Conservation (phyloP, 345 rosid genomes). For the Eucalyptus camaldulensis region DNA sequence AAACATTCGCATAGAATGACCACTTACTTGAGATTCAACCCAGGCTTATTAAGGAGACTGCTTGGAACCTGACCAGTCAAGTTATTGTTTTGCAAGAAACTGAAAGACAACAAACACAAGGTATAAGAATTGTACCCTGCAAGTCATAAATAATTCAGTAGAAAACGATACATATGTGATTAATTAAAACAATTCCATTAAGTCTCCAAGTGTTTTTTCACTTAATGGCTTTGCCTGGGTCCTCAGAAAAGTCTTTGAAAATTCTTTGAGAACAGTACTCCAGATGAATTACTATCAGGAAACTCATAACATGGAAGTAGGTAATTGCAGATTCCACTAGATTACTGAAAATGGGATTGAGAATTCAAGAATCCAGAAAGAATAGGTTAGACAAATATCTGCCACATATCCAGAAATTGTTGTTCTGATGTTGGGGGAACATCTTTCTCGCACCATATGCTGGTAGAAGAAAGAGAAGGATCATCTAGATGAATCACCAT, state of each 20-base stretch:
- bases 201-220: background rate
- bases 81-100: slow-evolving; percentile 84
- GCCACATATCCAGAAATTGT: background rate
- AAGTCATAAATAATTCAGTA: background rate
- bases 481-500: background rate
- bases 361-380: background rate
- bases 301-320: background rate
- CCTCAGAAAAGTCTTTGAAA: background rate
- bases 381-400: background rate
- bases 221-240: background rate
- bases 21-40: slow-evolving; percentile 46
- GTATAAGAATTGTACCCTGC: background rate
- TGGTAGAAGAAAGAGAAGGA: background rate
- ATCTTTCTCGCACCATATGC: background rate
- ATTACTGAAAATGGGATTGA: background rate
- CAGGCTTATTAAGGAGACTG: slow-evolving; percentile 35
- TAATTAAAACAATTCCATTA: background rate
- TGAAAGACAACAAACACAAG: slow-evolving; percentile 13
- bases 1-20: background rate
- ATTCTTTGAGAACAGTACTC: background rate
- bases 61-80: slow-evolving; percentile 60
- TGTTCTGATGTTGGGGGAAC: background rate
- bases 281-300: background rate
- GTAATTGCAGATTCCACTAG: background rate
- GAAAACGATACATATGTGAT: background rate